Base-by-base conservation (phyloP, 768 basidiomycete species). In the Roridomyces roridus region DNA sequence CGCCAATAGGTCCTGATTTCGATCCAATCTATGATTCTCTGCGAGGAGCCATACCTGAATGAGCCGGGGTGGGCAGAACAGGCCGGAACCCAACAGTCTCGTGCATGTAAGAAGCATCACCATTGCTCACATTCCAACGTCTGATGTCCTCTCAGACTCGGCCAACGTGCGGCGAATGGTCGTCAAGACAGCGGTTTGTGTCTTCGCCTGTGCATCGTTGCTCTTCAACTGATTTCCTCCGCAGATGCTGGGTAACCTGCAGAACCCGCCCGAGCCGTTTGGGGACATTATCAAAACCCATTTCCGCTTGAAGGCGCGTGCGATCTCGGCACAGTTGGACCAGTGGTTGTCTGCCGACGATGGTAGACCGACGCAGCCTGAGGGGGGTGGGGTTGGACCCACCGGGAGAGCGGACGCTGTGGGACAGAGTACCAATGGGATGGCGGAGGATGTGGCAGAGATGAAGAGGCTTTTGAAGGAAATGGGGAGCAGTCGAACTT, bases 11-110 rank as follows among this genome's bases (percentile, higher is more conserved):
- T 96, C 34, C 79, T 98, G 37, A 91, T 97, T 35, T 96, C 94
- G 15, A 96, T 98, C 28, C 96, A 97, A 76, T 94, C 92, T 15
- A 94, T 98, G 92, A 96, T 97, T 63, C 77, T 97, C 23, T 95
- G 91, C 59, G 96, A 96, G 18, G 95, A 94, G 65, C 92, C 96
- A 9, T 96, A 95, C 69, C 72, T 94, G 57, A 96, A 96, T 63
- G 95, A 98, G 70, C 95, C 95, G 18, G 94, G 90, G 23, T 92
- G 91, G 91, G 87, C 91, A 20, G 74, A 73, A 37, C 82, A 84
- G 53, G 85, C 80, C 15, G 93, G 93, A 24, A 89, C 87, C 23
- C 81, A 90, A 2, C 82, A 85, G 61, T 94, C 93, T 28, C 80
- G 78, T 65, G 86, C 89, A 43, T 95, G 92, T 94, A 71, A 72